A percentile compares a stretch with the other conserved stretches of the same genome.
Evolutionary conservation across 306 rosid genomes (phyloP).

Genomic region (Vigna nakashimae): DNA sequence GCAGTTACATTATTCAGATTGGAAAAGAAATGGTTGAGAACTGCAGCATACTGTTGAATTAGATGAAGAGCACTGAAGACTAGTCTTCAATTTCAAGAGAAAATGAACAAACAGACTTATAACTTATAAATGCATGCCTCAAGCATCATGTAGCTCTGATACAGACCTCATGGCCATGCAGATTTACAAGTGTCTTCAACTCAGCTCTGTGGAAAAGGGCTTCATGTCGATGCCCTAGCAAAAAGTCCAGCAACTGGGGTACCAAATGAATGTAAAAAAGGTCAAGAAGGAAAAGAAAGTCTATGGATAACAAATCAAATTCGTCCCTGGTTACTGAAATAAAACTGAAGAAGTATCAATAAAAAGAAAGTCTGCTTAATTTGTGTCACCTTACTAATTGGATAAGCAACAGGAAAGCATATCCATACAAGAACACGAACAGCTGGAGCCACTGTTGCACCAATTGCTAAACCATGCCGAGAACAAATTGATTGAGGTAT

Average conservation of each 20-base stretch:
- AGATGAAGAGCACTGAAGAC: slow-evolving; percentile 1
- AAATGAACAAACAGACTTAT: slow-evolving; percentile 11
- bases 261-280: slow-evolving; percentile 1
- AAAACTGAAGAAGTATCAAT: background rate
- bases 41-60: slow-evolving; percentile 23
- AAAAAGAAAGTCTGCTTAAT: background rate
- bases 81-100: slow-evolving; percentile 12
- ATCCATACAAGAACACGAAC: slow-evolving; percentile 90
- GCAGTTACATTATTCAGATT: background rate
- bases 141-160: slow-evolving; percentile 17
- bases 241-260: slow-evolving; percentile 75
- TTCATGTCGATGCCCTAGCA: slow-evolving; percentile 73
- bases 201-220: slow-evolving; percentile 96
- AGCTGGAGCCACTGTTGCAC: slow-evolving; percentile 81
- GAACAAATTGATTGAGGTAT: slow-evolving; percentile 92
- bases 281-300: background rate
- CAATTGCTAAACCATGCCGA: slow-evolving; percentile 90
- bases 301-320: slow-evolving; percentile 8
- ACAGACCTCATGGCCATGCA: slow-evolving; percentile 97
- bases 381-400: slow-evolving; percentile 85
- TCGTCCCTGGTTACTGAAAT: background rate
- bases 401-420: slow-evolving; percentile 87
- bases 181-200: slow-evolving; percentile 85
- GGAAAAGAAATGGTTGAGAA: background rate
- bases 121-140: background rate